A percentile compares a stretch with the other conserved stretches of the same genome.
These are phyloP conservation scores for Penstemon davidsonii DNA, from an alignment of 257 asterid species.

Conservation along the genomic window DNA sequence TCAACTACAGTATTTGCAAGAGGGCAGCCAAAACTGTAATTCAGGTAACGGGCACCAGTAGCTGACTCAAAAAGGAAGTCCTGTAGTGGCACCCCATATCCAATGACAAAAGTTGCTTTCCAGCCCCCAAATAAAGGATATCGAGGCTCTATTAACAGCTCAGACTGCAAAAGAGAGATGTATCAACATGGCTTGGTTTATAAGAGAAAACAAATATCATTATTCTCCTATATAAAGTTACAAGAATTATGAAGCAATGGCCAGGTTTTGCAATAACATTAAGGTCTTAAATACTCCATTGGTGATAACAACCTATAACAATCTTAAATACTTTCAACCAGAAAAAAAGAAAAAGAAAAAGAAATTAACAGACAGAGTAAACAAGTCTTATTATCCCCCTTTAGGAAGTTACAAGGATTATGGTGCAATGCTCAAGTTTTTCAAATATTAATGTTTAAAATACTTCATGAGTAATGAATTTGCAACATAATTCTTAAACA, in stretches of 20 bases:
- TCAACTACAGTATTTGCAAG: constrained; percentile 82
- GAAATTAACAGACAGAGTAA: constrained; percentile 1
- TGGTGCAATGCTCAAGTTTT: not conserved
- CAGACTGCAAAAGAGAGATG: constrained; percentile 60
- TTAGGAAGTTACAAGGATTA: too few relatives aligned
- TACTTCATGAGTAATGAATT: not conserved
- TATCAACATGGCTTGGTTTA: constrained; percentile 5
- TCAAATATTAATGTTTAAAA: not conserved
- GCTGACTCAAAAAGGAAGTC: constrained; percentile 87
- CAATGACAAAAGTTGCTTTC: constrained; percentile 90
- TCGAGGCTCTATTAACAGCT: constrained; percentile 88
- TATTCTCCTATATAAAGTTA: constrained; percentile 1
- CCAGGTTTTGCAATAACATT: not conserved
- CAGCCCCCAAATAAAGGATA: constrained; percentile 99
- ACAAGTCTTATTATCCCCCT: not conserved
- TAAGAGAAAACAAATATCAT: constrained; percentile 12
- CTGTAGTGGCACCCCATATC: constrained; percentile 87
- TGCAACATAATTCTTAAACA: not conserved
- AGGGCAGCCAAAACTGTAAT: constrained; percentile 90
- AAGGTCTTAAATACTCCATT: constrained; percentile 13
- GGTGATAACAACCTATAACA: not conserved
- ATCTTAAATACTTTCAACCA: constrained; percentile 16
- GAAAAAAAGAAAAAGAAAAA: not conserved
- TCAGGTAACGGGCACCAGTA: constrained; percentile 81
- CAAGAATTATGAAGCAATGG: not conserved